Percentiles rank a stretch among this genome's conserved stretches.
phyloP scores from a whole-genome alignment of 768 basidiomycete species.

The Amanita inopinata region DNA sequence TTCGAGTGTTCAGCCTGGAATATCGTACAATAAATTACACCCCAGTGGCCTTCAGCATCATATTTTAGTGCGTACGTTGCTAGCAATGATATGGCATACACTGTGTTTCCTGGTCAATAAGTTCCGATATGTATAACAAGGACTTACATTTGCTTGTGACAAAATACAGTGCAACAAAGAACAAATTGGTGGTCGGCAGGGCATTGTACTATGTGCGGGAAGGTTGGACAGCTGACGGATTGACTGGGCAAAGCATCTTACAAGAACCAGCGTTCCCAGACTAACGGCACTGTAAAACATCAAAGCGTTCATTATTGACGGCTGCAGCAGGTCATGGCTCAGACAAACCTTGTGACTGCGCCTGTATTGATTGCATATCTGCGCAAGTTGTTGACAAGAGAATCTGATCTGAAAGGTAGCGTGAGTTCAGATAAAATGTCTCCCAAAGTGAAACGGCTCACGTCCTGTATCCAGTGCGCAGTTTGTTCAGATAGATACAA shows the following conservation, averaged over 20 bases:
- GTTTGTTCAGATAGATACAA: constrained; percentile 47
- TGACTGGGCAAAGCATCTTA: constrained; percentile 20
- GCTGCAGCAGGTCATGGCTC: neutral
- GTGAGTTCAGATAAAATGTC: neutral
- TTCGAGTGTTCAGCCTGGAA: constrained; percentile 50
- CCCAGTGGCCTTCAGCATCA: constrained; percentile 30
- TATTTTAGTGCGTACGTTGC: constrained; percentile 18
- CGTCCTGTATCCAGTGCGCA: constrained; percentile 45
- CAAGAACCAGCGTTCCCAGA: constrained; percentile 43
- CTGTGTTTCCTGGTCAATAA: constrained; percentile 18
- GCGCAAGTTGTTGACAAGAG: constrained; percentile 46
- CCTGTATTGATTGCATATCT: constrained; percentile 62
- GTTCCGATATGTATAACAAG: neutral
- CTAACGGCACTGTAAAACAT: constrained; percentile 28
- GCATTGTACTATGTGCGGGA: constrained; percentile 39
- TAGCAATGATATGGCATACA: constrained; percentile 45
- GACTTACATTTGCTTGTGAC: constrained; percentile 53
- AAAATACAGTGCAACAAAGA: constrained; percentile 55
- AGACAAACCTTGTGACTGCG: constrained; percentile 42
- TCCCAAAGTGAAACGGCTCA: constrained; percentile 17
- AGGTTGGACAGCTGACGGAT: neutral
- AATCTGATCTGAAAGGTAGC: constrained; percentile 37
- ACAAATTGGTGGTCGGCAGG: constrained; percentile 43
- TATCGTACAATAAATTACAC: constrained; percentile 18
- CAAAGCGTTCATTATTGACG: constrained; percentile 4